phyloP scores from a whole-genome alignment of 2,329 filamentous ascomycete genomes.

The Graphiopsis chlorocephala region DNA sequence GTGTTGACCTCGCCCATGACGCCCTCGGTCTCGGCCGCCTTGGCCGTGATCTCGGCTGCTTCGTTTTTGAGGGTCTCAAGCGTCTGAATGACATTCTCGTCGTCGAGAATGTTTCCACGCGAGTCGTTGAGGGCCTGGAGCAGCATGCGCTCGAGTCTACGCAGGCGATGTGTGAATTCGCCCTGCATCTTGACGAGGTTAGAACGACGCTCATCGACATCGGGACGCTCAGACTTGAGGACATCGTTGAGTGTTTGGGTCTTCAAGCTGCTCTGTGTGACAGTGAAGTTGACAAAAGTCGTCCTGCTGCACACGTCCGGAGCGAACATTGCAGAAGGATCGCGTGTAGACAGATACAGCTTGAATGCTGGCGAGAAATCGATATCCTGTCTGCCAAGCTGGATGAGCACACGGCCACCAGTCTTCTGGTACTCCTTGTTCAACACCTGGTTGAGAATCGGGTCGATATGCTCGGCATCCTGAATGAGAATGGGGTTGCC shows the following conservation, averaged over 20 bases:
- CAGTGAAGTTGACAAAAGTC: conserved; percentile 98
- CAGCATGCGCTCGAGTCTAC: conserved; percentile 89
- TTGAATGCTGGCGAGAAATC: conserved; percentile 97
- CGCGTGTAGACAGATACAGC: conserved; percentile 89
- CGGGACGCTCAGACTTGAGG: conserved; percentile 92
- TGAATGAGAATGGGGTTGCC: conserved; percentile 98
- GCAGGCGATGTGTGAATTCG: conserved; percentile 97
- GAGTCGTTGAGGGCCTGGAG: conserved; percentile 96
- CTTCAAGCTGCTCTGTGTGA: conserved; percentile 97
- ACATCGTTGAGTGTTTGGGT: conserved; percentile 98
- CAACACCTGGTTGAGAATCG: conserved; percentile 94
- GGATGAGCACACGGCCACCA: conserved; percentile 93
- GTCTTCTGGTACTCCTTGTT: conserved; percentile 99
- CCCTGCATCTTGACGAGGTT: conserved; percentile 98
- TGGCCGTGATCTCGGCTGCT: conserved; percentile 89
- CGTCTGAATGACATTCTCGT: conserved; percentile 97
- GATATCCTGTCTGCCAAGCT: conserved; percentile 97
- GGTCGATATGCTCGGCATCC: conserved; percentile 94
- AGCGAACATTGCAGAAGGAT: conserved; percentile 92
- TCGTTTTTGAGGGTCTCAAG: conserved; percentile 97
- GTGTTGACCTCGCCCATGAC: conserved; percentile 98
- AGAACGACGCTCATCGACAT: conserved; percentile 92
- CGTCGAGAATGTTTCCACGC: conserved; percentile 94
- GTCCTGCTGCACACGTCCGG: conserved; percentile 97
- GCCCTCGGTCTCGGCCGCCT: conserved; percentile 94